Base-by-base conservation (phyloP, 106 monocot genomes). In the Platanthera zijinensis region DNA sequence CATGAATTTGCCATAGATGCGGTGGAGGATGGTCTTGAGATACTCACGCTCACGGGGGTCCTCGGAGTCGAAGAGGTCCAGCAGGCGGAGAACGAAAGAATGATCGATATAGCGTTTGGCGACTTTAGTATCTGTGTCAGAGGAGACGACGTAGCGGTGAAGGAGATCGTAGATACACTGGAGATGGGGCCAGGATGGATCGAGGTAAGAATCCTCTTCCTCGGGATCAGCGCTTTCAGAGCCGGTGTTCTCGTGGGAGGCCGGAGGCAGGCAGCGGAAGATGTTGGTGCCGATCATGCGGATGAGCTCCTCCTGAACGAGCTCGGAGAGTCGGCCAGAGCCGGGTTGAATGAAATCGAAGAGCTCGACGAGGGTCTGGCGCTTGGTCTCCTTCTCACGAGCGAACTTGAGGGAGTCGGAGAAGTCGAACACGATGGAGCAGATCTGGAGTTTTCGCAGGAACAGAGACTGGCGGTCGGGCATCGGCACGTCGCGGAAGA, bases 121-220 rank as follows among this genome's bases (percentile, higher is more conserved):
- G 50, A 83, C 52, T 78, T 86, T 86, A 10, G 83, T 83, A 49
- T 86, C 86, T n/a, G 86, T 86, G 53, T 86, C 86, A 3, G 83
- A 78, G 30, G 86, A 86, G 19, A 86, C 74, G 19, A 86, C 74
- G 74, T 83, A 86, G 47, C 85, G 82, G 10, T 82, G 82, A 19
- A 85, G 85, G n/a, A 90, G 76, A 57, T 90, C 90, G 71, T 90
- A 90, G 46, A 87, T 82, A 22, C 83, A 73, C 78, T 85, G 85
- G 61, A 90, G 90, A 74, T 87, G 90, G 18, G 83, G 82, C 90
- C 90, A 90, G n/a, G 87, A 47, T 0, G 90, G 87, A 32, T 90
- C 90, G 57, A 85, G 79, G 71, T 84, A 90, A 18, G 87, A 83
- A 4, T 90, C 90, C 70, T 90, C 90, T 74, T 90, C 90, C 72